phyloP scores from a whole-genome alignment of 148 eudicot genomes.

The Euryodendron excelsum region DNA sequence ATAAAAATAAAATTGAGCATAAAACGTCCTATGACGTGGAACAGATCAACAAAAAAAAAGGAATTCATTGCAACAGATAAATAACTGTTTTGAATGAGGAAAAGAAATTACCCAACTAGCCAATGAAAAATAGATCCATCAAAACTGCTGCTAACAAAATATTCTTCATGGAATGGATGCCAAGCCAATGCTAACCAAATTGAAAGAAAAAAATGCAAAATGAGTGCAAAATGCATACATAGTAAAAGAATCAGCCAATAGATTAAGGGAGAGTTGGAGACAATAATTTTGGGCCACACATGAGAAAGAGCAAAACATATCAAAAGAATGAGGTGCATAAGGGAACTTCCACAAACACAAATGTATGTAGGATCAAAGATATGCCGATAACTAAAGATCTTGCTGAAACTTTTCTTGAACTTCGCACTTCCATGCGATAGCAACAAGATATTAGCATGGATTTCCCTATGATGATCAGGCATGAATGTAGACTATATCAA shows the following conservation, averaged over 20 bases:
- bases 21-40: neutral
- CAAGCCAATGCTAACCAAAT: conserved; percentile 76
- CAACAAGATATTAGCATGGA: neutral
- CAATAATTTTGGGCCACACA: neutral
- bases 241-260: conserved; percentile 7
- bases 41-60: neutral
- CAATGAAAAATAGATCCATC: conserved; percentile 99
- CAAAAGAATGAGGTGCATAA: neutral
- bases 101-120: conserved; percentile 83
- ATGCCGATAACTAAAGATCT: neutral
- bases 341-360: neutral
- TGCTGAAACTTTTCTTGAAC: neutral
- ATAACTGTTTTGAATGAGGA: conserved; percentile 8
- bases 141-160: conserved; percentile 96
- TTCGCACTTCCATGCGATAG: neutral
- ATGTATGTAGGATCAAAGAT: neutral
- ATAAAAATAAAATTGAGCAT: neutral
- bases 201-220: conserved; percentile 17
- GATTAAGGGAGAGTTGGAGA: neutral
- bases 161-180: conserved; percentile 99
- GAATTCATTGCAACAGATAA: neutral
- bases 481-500: neutral
- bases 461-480: neutral
- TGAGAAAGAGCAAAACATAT: neutral
- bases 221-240: conserved; percentile 10